These are phyloP conservation scores for Penicillium griseofulvum DNA, from an alignment of 2,329 filamentous ascomycete genomes.

Conservation along the genomic window DNA sequence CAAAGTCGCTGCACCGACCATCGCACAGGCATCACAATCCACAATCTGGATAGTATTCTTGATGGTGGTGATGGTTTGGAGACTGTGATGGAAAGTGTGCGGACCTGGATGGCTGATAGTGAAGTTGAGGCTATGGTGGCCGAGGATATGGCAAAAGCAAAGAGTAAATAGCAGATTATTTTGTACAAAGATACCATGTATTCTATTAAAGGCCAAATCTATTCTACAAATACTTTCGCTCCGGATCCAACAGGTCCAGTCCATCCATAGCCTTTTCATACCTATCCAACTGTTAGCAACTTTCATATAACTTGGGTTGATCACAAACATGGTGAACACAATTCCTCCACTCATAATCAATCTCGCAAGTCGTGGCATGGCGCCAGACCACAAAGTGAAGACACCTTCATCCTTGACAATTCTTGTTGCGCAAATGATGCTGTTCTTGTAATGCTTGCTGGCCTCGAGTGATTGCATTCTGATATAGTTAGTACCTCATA, in stretches of 20 bases:
- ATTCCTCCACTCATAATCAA: constrained; percentile 91
- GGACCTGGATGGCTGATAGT: constrained; percentile 69
- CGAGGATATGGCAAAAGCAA: constrained; percentile 55
- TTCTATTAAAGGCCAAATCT: constrained; percentile 9
- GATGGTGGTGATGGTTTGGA: constrained; percentile 71
- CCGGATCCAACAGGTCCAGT: constrained; percentile 75
- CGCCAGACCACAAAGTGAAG: constrained; percentile 90
- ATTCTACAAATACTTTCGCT: constrained; percentile 72
- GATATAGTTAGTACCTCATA: constrained; percentile 13
- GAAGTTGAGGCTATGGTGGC: constrained; percentile 71
- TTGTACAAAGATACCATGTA: constrained; percentile 19
- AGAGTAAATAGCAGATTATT: constrained; percentile 6
- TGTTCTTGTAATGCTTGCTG: constrained; percentile 77
- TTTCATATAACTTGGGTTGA: background rate
- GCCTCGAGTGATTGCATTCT: constrained; percentile 97
- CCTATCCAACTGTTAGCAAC: constrained; percentile 34
- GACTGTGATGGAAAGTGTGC: constrained; percentile 73
- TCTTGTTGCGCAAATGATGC: constrained; percentile 72
- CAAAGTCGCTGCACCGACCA: constrained; percentile 87
- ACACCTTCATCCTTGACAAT: constrained; percentile 90
- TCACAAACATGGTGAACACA: constrained; percentile 82
- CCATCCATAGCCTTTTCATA: constrained; percentile 96
- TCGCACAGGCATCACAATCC: constrained; percentile 72
- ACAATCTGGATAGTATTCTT: constrained; percentile 78
- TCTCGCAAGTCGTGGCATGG: constrained; percentile 77